A percentile compares a stretch with the other conserved stretches of the same genome.
Evolutionary conservation across 768 basidiomycete species (phyloP).

Genomic region (Boletellus emodensis): DNA sequence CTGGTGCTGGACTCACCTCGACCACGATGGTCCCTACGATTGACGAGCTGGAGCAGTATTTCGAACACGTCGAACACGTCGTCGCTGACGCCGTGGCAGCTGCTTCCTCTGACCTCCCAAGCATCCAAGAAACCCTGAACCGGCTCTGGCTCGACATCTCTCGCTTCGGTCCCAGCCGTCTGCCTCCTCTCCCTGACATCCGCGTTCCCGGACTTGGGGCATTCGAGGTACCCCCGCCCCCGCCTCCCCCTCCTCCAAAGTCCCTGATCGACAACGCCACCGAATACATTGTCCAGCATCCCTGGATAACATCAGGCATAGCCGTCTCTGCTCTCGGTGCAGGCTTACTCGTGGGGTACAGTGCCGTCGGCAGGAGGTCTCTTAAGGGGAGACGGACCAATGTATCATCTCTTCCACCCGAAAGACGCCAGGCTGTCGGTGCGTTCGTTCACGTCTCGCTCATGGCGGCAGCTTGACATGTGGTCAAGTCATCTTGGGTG

Average conservation of each 20-base stretch:
- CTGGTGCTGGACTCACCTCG: neutral
- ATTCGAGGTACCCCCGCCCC: constrained; percentile 65
- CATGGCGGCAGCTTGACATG: neutral
- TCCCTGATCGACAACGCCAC: constrained; percentile 44
- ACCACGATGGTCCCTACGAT: constrained; percentile 37
- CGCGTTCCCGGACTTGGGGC: constrained; percentile 62
- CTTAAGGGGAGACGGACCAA: constrained; percentile 22
- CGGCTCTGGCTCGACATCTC: constrained; percentile 76
- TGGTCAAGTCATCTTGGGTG: constrained; percentile 70
- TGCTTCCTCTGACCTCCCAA: constrained; percentile 58
- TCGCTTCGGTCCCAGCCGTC: constrained; percentile 66
- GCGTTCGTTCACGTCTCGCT: constrained; percentile 12
- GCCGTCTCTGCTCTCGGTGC: constrained; percentile 56
- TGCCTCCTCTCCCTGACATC: constrained; percentile 47
- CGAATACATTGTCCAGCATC: constrained; percentile 55
- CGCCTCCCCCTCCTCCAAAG: constrained; percentile 50
- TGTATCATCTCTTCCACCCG: constrained; percentile 29
- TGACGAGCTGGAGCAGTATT: constrained; percentile 69
- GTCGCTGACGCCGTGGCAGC: constrained; percentile 53
- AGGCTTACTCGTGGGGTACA: constrained; percentile 59
- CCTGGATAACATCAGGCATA: constrained; percentile 55
- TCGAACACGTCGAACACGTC: constrained; percentile 60
- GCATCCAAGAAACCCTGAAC: constrained; percentile 60
- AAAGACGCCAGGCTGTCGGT: constrained; percentile 47
- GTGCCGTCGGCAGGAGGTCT: constrained; percentile 22